Evolutionary conservation across 2,329 filamentous ascomycete species (phyloP).

Genomic region (Hymenoscyphus scutula): DNA sequence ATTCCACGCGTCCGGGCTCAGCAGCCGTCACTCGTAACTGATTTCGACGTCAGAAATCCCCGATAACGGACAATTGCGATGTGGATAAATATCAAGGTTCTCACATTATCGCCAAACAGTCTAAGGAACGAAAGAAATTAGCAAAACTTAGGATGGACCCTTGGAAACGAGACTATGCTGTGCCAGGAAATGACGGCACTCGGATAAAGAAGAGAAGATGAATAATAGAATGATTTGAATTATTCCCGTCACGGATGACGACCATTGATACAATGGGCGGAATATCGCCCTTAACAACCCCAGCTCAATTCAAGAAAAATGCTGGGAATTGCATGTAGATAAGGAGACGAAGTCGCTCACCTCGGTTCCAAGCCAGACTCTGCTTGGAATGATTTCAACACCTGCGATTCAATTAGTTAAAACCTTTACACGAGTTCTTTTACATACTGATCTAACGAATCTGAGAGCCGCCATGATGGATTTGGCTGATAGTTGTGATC

Average conservation of each 20-base stretch:
- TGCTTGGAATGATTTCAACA: conserved; percentile 71
- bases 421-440: not conserved
- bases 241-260: too few relatives aligned
- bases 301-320: not conserved
- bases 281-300: too few relatives aligned
- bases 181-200: too few relatives aligned
- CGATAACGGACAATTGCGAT: not conserved
- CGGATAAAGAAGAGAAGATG: too few relatives aligned
- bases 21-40: conserved; percentile 68
- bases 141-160: not conserved
- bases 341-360: conserved; percentile 46
- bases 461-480: conserved; percentile 52
- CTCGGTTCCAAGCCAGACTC: conserved; percentile 87
- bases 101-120: conserved; percentile 37
- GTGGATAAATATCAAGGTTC: not conserved
- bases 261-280: too few relatives aligned
- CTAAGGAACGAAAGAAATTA: conserved; percentile 16
- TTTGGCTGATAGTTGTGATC: not conserved
- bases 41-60: not conserved
- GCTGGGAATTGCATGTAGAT: not conserved
- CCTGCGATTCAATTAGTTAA: conserved; percentile 49
- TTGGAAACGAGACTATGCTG: not conserved
- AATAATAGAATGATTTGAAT: too few relatives aligned
- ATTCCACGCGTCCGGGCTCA: conserved; percentile 65
- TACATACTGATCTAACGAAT: conserved; percentile 63